Evolutionary conservation across 1,284 basidiomycete species (phyloP), one percentile per base, ranked within the genome.

Genomic region (Wallemia mellicola): DNA sequence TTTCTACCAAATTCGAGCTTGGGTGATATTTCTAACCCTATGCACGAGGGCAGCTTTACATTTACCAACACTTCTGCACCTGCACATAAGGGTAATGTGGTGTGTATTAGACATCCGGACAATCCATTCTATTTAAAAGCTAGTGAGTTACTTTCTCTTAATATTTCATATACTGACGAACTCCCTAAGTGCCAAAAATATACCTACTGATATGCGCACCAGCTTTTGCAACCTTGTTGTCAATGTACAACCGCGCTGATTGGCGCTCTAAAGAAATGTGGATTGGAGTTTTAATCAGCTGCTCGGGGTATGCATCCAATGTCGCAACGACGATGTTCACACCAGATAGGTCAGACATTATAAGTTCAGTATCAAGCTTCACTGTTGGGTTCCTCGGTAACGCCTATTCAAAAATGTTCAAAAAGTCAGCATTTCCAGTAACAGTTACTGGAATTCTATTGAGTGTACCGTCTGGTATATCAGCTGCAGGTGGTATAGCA

Each of bases 351-450:
- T 82, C 81, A 22, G 84, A 87, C 66, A 75, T 87, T 58, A 83
- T 86, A 24, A 82, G 80, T 48, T 81, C 83, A n/a, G 82, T 87
- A 63, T 85, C 85, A 1, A 83, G 84, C 25, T 87, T 87, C 64
- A 83, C 81, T 7, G 81, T 86, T 54, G 85, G 85, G 60, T 64
- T 87, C 28, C 73, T 88, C 25, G 85, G 86, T 1, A 88, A 88
- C 65, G 69, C 82, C 1, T 88, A 88, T 68, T 86, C 85, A 60
- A 74, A 85, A 60, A 78, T 79, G 66, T 83, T 86, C 76, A 78
- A 81, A n/a, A 86, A 86, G 11, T 87, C 85, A 2, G 85, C 86
- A 25, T 88, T 88, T 70, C 86, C 84, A 2, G 81, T 81, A 2
- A 88, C 86, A 83, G 62, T 61, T 24, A 63, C 62, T 17, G 61